Evolutionary conservation across 169 alveolate species (phyloP), one percentile per base, ranked within the genome.

Genomic region (Plasmodium coatneyi): DNA sequence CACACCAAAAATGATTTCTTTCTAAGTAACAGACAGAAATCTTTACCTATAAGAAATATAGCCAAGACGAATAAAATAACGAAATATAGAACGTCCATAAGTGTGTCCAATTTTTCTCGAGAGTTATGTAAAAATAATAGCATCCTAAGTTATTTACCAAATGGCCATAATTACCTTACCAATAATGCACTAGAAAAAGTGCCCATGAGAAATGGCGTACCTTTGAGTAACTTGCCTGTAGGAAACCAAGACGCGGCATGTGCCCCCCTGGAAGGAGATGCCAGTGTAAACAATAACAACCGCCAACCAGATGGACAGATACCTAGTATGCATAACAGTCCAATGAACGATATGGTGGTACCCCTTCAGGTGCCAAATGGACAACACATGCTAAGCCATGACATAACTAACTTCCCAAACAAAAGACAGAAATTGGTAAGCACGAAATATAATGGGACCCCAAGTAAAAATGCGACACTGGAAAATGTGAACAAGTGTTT

Each of bases 31-130:
- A 84, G 92, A 36, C 84, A 84, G 28, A 84, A 84, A 52, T 84
- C 94, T 19, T 52, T 22, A 49, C 94, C 94, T 10, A 89, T 89
- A 39, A 89, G 32, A 79, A 78, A 54, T 41, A 28, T 39, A 22
- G 76, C 41, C 34, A 56, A 56, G 41, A 32, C 89, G 34, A 89
- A 78, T 41, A 89, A 89, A 78, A 79, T 56, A 66, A 89, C 82
- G n/a, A 89, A 89, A 72, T 89, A 78, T 56, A 79, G 79, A 89
- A 89, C 94, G 6, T 89, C 94, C 0, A 60, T 80, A 41, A 72
- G 81, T 89, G 32, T 66, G 22, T 89, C 90, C 5, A 89, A 79
- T 89, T 79, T 79, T 46, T 78, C 90, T 34, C 14, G 34, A 79
- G 89, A 79, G 22, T 30, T 60, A 39, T 25, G 56, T 7, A 80